Evolutionary conservation across 1,284 basidiomycete species (phyloP).

Genomic region (Tilletia caries): DNA sequence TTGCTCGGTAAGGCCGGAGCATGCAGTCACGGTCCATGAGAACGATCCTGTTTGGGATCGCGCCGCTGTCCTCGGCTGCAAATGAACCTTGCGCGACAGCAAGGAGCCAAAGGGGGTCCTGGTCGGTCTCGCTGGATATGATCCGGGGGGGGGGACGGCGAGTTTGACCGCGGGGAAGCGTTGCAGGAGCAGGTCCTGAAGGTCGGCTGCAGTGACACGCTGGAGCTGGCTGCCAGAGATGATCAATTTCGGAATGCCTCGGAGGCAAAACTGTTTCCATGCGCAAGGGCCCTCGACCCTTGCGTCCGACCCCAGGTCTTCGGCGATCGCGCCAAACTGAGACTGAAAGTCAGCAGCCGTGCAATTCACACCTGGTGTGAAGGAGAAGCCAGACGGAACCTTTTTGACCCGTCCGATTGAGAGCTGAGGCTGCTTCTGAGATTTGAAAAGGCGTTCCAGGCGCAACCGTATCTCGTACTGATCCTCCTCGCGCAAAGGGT

Average conservation of each 20-base stretch:
- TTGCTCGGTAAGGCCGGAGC: not conserved
- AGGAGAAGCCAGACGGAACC: not conserved
- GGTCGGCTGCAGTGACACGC: not conserved
- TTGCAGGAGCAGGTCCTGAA: not conserved
- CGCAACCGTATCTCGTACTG: not conserved
- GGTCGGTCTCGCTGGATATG: no score
- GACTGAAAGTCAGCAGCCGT: not conserved
- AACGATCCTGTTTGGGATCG: not conserved
- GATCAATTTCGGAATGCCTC: not conserved
- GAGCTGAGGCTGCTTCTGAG: no score
- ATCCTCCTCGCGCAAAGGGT: not conserved
- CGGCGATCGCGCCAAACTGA: not conserved
- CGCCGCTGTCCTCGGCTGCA: not conserved
- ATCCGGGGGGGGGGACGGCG: not conserved
- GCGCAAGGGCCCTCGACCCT: not conserved
- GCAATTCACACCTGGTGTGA: not conserved
- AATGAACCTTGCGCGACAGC: not conserved
- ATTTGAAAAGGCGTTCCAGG: not conserved
- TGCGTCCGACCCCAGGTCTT: not conserved
- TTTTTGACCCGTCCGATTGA: conserved; percentile 1
- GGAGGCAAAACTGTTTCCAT: not conserved
- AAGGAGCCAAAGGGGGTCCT: not conserved
- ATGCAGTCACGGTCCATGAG: conserved; percentile 8
- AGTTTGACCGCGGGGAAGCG: not conserved
- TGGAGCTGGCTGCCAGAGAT: not conserved